Conservation (phyloP, 352 stramenopile genomes). For the Pythium oligandrum region DNA sequence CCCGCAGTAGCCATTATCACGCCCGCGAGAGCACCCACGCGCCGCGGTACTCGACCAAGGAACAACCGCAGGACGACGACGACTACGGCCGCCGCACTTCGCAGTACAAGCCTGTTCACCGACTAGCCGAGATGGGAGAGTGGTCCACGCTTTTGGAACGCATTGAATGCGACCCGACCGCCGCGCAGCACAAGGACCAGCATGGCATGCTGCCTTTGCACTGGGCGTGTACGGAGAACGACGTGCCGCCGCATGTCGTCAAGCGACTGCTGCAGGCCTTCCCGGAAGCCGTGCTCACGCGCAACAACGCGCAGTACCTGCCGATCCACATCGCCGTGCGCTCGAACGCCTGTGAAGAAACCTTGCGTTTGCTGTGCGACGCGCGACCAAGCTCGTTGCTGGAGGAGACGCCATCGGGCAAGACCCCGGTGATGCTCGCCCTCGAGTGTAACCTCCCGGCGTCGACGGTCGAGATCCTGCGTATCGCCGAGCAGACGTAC, state of each 20-base stretch:
- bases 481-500: slow-evolving; percentile 66
- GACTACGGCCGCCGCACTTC: slow-evolving; percentile 26
- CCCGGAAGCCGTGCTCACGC: slow-evolving; percentile 68
- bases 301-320: slow-evolving; percentile 81
- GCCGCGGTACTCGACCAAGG: too few relatives aligned
- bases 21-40: too few relatives aligned
- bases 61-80: slow-evolving; percentile 22
- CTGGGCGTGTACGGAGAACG: slow-evolving; percentile 80
- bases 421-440: slow-evolving; percentile 64
- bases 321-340: slow-evolving; percentile 82
- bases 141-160: slow-evolving; percentile 62
- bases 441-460: slow-evolving; percentile 45
- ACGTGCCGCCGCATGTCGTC: slow-evolving; percentile 58
- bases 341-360: slow-evolving; percentile 39
- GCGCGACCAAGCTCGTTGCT: slow-evolving; percentile 62
- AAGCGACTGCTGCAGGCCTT: slow-evolving; percentile 61
- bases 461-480: slow-evolving; percentile 53
- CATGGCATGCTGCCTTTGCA: slow-evolving; percentile 82
- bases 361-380: slow-evolving; percentile 53
- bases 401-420: slow-evolving; percentile 64
- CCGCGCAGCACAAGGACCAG: slow-evolving; percentile 76
- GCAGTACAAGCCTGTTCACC: slow-evolving; percentile 81
- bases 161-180: slow-evolving; percentile 47
- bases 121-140: slow-evolving; percentile 76
- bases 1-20: too few relatives aligned